These are phyloP conservation scores for Yarrowia sp. DNA, from an alignment of 805 yeast species.

Conservation along the genomic window DNA sequence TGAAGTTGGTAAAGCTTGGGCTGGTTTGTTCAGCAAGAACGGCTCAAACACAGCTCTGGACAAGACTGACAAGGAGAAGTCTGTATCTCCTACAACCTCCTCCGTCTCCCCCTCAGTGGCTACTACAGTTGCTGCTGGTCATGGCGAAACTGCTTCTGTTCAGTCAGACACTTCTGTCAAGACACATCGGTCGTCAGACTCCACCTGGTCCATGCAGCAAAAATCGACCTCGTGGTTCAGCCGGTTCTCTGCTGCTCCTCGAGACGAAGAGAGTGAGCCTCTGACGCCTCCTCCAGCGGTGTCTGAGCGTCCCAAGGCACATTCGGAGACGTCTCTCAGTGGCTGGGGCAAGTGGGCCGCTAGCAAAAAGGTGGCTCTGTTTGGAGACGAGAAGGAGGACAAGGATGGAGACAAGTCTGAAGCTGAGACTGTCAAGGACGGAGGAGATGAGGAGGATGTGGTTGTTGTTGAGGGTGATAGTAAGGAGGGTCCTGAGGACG, in stretches of 20 bases:
- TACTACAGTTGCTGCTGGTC: slow-evolving; percentile 13
- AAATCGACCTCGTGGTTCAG: slow-evolving; percentile 9
- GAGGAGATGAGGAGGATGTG: not conserved
- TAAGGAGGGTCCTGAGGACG: not conserved
- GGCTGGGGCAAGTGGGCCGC: slow-evolving; percentile 25
- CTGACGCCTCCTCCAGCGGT: not conserved
- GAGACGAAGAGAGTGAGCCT: slow-evolving; percentile 5
- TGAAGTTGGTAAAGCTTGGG: slow-evolving; percentile 16
- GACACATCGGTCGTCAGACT: slow-evolving; percentile 18
- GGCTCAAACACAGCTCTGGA: not conserved
- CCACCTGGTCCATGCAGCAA: slow-evolving; percentile 12
- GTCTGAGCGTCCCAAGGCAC: slow-evolving; percentile 7
- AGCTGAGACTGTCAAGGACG: not conserved
- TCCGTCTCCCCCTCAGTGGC: slow-evolving; percentile 9
- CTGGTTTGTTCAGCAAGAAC: slow-evolving; percentile 9
- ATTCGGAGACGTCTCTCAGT: slow-evolving; percentile 5
- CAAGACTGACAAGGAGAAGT: slow-evolving; percentile 9
- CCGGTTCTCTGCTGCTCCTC: slow-evolving; percentile 4
- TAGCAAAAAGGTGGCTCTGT: not conserved
- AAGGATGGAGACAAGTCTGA: not conserved
- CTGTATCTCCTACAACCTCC: slow-evolving; percentile 9
- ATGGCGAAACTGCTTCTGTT: slow-evolving; percentile 1
- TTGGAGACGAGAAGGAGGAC: not conserved
- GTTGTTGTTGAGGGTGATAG: not conserved
- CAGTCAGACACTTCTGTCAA: slow-evolving; percentile 14